Conservation (phyloP, 495 filamentous ascomycete species). For the Recurvomyces mirabilis region DNA sequence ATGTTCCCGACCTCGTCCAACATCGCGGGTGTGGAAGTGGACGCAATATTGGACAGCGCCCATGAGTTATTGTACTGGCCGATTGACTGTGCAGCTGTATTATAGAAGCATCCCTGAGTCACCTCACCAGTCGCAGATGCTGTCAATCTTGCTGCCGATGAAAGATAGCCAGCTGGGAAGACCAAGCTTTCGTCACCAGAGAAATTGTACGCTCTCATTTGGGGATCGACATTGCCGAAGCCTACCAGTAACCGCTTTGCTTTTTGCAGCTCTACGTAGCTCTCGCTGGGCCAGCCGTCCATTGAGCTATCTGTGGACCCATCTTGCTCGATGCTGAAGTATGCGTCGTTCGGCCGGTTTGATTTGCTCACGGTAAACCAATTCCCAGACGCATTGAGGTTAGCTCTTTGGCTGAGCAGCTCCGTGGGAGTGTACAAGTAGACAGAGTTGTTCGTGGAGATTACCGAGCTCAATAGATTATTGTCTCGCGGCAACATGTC, state of each 20-base stretch:
- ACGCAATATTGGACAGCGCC: constrained; percentile 35
- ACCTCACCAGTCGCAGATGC: constrained; percentile 32
- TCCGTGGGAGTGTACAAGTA: constrained; percentile 45
- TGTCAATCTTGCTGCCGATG: constrained; percentile 19
- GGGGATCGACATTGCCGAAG: constrained; percentile 46
- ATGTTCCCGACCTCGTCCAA: constrained; percentile 29
- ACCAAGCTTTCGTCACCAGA: constrained; percentile 31
- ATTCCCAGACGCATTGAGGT: constrained; percentile 40
- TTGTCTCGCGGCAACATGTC: constrained; percentile 16
- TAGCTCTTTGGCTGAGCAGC: constrained; percentile 38
- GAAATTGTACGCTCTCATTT: constrained; percentile 44
- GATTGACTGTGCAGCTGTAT: constrained; percentile 30
- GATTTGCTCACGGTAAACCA: constrained; percentile 42
- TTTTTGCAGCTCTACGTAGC: constrained; percentile 43
- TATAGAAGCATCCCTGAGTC: constrained; percentile 42
- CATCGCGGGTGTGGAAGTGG: constrained; percentile 23
- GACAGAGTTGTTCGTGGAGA: constrained; percentile 33
- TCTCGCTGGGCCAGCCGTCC: constrained; percentile 53
- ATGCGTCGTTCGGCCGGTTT: constrained; percentile 40
- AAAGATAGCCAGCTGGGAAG: constrained; percentile 36
- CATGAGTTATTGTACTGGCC: constrained; percentile 46
- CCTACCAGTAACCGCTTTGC: constrained; percentile 41
- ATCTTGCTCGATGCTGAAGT: constrained; percentile 37
- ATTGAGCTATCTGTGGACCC: constrained; percentile 38
- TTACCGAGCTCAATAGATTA: constrained; percentile 7